Evolutionary conservation across 2,329 filamentous ascomycete species (phyloP).

Genomic region (Chrysosporium queenslandicum): DNA sequence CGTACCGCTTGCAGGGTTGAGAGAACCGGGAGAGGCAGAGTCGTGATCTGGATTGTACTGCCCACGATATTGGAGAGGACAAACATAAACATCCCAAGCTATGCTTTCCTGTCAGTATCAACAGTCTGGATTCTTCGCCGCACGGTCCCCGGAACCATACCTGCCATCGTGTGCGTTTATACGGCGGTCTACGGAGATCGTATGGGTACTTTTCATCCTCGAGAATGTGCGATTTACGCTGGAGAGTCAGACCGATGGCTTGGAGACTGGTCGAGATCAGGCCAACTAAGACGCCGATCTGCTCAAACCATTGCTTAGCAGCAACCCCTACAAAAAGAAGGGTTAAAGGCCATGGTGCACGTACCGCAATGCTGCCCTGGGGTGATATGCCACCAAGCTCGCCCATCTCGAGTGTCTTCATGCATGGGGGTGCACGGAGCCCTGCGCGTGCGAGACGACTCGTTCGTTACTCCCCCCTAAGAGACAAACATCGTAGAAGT

Average conservation of each 20-base stretch:
- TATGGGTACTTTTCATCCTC: conserved; percentile 84
- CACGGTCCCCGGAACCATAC: conserved; percentile 28
- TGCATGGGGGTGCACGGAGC: conserved; percentile 24
- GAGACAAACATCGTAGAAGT: conserved; percentile 10
- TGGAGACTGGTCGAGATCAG: conserved; percentile 89
- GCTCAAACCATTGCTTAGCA: conserved; percentile 12
- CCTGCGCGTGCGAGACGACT: neutral
- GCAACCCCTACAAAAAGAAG: too few relatives aligned
- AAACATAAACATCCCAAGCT: conserved; percentile 91
- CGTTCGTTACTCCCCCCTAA: conserved; percentile 24
- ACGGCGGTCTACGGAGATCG: conserved; percentile 72
- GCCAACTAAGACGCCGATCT: conserved; percentile 90
- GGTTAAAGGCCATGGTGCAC: too few relatives aligned
- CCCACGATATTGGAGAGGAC: conserved; percentile 87
- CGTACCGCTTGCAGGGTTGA: conserved; percentile 78
- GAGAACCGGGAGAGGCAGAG: conserved; percentile 81
- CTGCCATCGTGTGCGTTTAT: conserved; percentile 88
- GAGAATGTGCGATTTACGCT: conserved; percentile 95
- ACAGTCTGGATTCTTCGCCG: too few relatives aligned
- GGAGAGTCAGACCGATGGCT: conserved; percentile 85
- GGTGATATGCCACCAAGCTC: conserved; percentile 66
- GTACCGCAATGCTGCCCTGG: conserved; percentile 64
- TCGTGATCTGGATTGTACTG: conserved; percentile 95
- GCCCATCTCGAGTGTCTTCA: conserved; percentile 47
- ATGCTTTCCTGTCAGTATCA: conserved; percentile 17